These are phyloP conservation scores for Cerioporus squamosus DNA, from an alignment of 1,284 basidiomycete species.

Conservation along the genomic window DNA sequence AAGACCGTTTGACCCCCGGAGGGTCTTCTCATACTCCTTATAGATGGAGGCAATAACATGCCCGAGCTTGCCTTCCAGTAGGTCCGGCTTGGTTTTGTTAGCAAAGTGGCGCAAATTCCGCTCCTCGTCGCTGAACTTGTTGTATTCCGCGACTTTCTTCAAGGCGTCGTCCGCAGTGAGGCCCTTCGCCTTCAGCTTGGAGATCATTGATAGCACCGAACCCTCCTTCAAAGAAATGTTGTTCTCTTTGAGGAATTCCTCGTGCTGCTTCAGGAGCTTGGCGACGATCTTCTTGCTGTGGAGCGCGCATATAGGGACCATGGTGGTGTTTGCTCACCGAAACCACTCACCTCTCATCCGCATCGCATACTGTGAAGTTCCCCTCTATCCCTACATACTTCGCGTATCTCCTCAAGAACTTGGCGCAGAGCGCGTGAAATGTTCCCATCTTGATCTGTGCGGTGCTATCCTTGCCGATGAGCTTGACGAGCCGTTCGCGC, in stretches of 20 bases:
- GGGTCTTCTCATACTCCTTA: constrained; percentile 67
- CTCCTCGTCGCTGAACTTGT: constrained; percentile 8
- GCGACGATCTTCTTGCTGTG: constrained; percentile 77
- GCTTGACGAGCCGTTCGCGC: constrained; percentile 69
- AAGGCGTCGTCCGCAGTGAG: constrained; percentile 54
- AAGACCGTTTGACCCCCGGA: constrained; percentile 71
- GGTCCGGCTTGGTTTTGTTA: constrained; percentile 12
- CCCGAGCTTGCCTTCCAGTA: constrained; percentile 10
- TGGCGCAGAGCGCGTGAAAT: constrained; percentile 83
- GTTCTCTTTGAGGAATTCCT: constrained; percentile 49
- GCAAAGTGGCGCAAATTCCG: neutral
- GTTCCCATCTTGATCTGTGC: constrained; percentile 76
- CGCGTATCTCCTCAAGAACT: constrained; percentile 73
- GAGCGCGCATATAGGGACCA: constrained; percentile 7
- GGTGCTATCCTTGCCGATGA: constrained; percentile 73
- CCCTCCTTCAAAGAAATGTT: constrained; percentile 66
- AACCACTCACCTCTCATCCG: constrained; percentile 73
- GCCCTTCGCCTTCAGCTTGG: constrained; percentile 82
- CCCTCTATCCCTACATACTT: constrained; percentile 62
- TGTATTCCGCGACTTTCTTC: constrained; percentile 17
- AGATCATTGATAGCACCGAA: constrained; percentile 68
- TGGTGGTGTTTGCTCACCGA: neutral
- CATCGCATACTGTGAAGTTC: constrained; percentile 86
- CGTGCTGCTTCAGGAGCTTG: constrained; percentile 61
- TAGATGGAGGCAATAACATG: constrained; percentile 60